These are phyloP conservation scores for Hyaloscypha bicolor DNA, from an alignment of 495 filamentous ascomycete genomes.

Conservation along the genomic window DNA sequence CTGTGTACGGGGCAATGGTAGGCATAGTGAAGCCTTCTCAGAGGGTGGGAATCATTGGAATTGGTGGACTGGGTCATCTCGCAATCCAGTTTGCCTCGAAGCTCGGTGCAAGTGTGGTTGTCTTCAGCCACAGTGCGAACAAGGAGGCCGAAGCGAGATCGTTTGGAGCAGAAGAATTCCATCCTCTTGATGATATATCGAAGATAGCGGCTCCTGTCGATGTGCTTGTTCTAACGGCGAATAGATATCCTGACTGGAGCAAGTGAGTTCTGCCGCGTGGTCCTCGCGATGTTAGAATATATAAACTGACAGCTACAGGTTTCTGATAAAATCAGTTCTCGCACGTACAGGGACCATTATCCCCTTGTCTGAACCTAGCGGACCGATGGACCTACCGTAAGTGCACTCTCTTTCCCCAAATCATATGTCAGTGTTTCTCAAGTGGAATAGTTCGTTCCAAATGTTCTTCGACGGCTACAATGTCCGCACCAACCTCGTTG, in stretches of 20 bases:
- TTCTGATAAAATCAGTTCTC: conserved; percentile 28
- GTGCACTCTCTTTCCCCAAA: conserved; percentile 29
- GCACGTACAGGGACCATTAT: conserved; percentile 34
- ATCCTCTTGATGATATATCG: conserved; percentile 2
- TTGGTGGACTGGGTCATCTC: conserved; percentile 61
- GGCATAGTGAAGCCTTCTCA: conserved; percentile 23
- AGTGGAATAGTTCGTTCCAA: conserved; percentile 5
- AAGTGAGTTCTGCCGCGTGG: conserved; percentile 12
- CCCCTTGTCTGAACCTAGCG: conserved; percentile 29
- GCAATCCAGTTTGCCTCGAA: conserved; percentile 62
- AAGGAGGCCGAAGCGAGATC: conserved; percentile 58
- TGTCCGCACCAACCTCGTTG: conserved; percentile 36
- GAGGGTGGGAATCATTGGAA: conserved; percentile 57
- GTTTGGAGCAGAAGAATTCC: conserved; percentile 51
- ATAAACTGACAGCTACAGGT: neutral
- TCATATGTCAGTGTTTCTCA: neutral
- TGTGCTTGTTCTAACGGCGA: conserved; percentile 36
- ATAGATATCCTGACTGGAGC: conserved; percentile 39
- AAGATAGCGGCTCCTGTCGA: conserved; percentile 25
- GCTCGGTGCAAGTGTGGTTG: conserved; percentile 59
- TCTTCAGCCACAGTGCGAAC: conserved; percentile 53
- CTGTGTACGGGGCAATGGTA: conserved; percentile 51
- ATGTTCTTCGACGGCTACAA: conserved; percentile 37
- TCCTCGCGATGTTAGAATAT: neutral
- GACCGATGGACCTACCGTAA: conserved; percentile 12